phyloP scores from a whole-genome alignment of 2,329 filamentous ascomycete species.

The Microdochium nivale region DNA sequence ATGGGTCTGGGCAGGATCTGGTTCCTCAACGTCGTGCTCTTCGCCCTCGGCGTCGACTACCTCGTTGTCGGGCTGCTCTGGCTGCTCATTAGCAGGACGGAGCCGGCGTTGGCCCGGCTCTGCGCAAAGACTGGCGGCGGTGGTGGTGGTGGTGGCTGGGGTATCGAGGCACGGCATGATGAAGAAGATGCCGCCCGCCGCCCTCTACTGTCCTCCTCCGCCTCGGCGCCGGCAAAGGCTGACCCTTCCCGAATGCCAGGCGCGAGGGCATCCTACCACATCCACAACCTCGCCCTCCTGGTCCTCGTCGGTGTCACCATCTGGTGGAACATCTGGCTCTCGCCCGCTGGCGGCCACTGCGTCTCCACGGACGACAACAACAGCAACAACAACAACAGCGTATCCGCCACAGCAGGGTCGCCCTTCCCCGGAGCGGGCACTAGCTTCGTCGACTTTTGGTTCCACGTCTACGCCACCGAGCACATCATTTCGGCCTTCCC shows the following conservation, averaged over 20 bases:
- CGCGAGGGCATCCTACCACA: conserved; percentile 26
- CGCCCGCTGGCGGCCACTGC: conserved; percentile 29
- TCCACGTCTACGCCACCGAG: conserved; percentile 20
- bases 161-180: conserved; percentile 1
- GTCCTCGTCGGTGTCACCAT: conserved; percentile 26
- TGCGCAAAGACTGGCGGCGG: conserved; percentile 12
- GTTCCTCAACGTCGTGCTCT: conserved; percentile 34
- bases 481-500: conserved; percentile 30
- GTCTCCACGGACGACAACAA: conserved; percentile 7
- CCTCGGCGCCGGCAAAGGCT: conserved; percentile 9
- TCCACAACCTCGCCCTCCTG: conserved; percentile 28
- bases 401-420: no score
- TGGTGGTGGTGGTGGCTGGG: conserved; percentile 14
- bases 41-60: conserved; percentile 35
- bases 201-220: neutral
- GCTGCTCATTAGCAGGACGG: conserved; percentile 25
- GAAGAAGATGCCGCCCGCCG: neutral
- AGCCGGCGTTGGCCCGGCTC: conserved; percentile 19
- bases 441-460: conserved; percentile 28
- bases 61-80: conserved; percentile 32
- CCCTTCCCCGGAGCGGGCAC: neutral
- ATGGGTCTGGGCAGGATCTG: conserved; percentile 24
- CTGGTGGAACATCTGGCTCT: conserved; percentile 38
- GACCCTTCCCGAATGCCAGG: conserved; percentile 4
- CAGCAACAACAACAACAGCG: neutral